Evolutionary conservation across 805 yeast genomes (phyloP).

Genomic region (Ogataea neopini): DNA sequence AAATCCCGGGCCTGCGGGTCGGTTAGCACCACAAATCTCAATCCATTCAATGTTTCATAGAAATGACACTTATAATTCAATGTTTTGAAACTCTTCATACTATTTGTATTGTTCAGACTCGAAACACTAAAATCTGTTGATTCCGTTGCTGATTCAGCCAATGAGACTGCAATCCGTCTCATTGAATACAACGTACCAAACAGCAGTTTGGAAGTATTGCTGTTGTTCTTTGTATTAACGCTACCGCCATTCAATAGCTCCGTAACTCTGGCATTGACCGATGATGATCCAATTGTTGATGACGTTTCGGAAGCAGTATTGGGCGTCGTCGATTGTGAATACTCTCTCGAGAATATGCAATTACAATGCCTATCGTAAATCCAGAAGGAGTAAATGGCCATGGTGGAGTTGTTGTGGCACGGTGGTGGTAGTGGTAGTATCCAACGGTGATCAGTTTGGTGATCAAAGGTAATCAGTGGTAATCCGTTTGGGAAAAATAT

Average conservation of each 20-base stretch:
- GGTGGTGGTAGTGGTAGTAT: no score
- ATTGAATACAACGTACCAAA: constrained; percentile 85
- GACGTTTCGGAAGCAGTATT: background rate
- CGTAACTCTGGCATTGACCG: constrained; percentile 10
- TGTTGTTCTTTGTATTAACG: constrained; percentile 55
- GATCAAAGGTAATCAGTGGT: no score
- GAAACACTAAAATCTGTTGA: constrained; percentile 10
- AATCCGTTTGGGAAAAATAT: no score
- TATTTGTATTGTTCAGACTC: constrained; percentile 35
- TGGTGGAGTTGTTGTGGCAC: constrained; percentile 18
- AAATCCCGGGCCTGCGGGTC: constrained; percentile 61
- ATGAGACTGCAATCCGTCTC: constrained; percentile 60
- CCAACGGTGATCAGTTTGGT: no score
- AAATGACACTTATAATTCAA: constrained; percentile 78
- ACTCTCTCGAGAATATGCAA: constrained; percentile 81
- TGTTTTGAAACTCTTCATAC: constrained; percentile 54
- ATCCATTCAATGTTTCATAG: constrained; percentile 74
- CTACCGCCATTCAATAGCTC: constrained; percentile 34
- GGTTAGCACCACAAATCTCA: constrained; percentile 73
- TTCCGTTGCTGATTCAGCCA: constrained; percentile 7
- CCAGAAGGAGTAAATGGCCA: constrained; percentile 84
- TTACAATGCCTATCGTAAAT: constrained; percentile 90
- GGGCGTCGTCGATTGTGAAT: constrained; percentile 33
- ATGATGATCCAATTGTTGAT: background rate
- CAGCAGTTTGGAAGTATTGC: constrained; percentile 74